Percentiles rank a stretch among this genome's conserved stretches.
Conservation (phyloP, 129 eudicot genomes). For the Artemisia argyi region DNA sequence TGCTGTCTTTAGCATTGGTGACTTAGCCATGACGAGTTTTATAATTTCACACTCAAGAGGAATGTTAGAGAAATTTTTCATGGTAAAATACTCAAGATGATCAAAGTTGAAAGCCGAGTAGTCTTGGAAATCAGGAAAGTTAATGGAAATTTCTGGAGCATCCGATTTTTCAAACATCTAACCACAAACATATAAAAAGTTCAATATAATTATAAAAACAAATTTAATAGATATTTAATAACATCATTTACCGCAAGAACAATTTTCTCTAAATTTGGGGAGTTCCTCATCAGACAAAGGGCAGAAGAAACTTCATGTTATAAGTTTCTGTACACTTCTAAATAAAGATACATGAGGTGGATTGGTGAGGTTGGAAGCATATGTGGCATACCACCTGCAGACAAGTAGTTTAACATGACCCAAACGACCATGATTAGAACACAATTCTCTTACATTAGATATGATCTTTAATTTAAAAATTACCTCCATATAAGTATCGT, state of each 20-base stretch:
- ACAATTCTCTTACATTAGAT: not conserved
- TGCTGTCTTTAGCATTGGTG: conserved; percentile 10
- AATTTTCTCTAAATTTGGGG: not conserved
- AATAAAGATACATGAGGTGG: not conserved
- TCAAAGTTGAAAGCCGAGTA: not conserved
- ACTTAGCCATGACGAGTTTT: conserved; percentile 18
- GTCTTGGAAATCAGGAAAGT: not conserved
- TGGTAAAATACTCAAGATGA: conserved; percentile 12
- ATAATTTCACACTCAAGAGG: conserved; percentile 14
- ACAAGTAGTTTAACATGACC: not conserved
- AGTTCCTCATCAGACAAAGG: not conserved
- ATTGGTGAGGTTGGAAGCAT: not conserved
- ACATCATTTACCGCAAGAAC: not conserved
- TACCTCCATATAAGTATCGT: not conserved
- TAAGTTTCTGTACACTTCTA: not conserved
- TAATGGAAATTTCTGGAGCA: no score
- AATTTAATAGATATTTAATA: not conserved
- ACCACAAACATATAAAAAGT: not conserved
- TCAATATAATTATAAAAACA: not conserved
- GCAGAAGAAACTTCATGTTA: not conserved
- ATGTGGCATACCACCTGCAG: not conserved
- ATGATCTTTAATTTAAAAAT: not conserved
- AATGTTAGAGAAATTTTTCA: not conserved
- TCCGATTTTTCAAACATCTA: not conserved
- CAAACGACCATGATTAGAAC: not conserved